Evolutionary conservation across 768 basidiomycete genomes (phyloP).

Genomic region (Trametes maxima): DNA sequence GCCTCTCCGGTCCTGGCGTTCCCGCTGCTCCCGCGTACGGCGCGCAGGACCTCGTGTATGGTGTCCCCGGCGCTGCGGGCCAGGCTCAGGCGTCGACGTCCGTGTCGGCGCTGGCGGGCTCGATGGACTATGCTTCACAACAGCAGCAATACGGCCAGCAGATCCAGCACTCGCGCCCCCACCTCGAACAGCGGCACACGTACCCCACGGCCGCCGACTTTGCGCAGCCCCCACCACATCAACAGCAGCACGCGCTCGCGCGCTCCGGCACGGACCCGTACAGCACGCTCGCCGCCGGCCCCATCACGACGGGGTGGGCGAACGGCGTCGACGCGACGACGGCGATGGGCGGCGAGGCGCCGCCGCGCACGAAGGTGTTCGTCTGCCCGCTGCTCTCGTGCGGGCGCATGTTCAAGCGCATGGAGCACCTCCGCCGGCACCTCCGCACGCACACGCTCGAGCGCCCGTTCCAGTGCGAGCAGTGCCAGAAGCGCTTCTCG

Average conservation of each 20-base stretch:
- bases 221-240: no score
- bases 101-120: constrained; percentile 1
- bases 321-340: not conserved
- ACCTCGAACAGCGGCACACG: constrained; percentile 26
- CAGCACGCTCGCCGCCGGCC: constrained; percentile 11
- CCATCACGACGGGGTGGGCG: constrained; percentile 10
- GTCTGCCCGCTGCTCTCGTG: constrained; percentile 86
- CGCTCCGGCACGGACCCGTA: constrained; percentile 28
- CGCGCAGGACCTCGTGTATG: constrained; percentile 2
- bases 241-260: constrained; percentile 8
- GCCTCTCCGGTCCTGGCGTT: constrained; percentile 19
- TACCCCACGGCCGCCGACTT: constrained; percentile 24
- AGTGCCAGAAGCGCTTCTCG: constrained; percentile 82
- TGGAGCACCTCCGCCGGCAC: constrained; percentile 90
- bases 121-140: constrained; percentile 5
- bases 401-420: constrained; percentile 84
- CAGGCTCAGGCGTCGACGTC: not conserved
- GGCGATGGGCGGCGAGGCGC: constrained; percentile 8
- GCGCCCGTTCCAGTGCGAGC: constrained; percentile 73
- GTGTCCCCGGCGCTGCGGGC: not conserved
- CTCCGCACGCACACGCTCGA: constrained; percentile 90
- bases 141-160: constrained; percentile 7
- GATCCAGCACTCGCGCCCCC: constrained; percentile 19
- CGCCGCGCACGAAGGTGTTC: constrained; percentile 54
- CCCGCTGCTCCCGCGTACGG: constrained; percentile 1